Evolutionary conservation across 108 stramenopile species (phyloP).

Genomic region (Nitzschia inconspicua): DNA sequence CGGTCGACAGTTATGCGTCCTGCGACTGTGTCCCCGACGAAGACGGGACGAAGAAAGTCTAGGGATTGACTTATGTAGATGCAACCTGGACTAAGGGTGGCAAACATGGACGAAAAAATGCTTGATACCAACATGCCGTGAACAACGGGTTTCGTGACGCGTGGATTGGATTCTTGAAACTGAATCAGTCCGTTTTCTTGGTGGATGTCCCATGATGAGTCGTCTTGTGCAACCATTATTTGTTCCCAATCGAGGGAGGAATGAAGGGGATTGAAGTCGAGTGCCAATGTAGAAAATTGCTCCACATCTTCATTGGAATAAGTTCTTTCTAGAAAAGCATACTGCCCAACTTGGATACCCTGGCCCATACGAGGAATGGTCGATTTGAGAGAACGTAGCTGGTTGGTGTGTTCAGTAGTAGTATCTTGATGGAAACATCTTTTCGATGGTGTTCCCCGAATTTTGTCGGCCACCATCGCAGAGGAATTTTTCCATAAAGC

Average conservation of each 20-base stretch:
- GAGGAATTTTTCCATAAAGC: too few species aligned
- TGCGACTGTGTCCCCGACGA: constrained; percentile 41
- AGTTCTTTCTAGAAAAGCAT: constrained; percentile 43
- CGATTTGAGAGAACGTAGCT: neutral
- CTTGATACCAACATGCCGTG: constrained; percentile 78
- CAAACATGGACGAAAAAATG: constrained; percentile 81
- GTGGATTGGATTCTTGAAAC: neutral
- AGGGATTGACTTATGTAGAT: constrained; percentile 70
- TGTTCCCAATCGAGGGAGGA: constrained; percentile 9
- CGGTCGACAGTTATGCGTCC: constrained; percentile 46
- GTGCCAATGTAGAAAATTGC: constrained; percentile 48
- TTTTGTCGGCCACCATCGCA: too few species aligned
- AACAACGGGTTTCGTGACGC: constrained; percentile 37
- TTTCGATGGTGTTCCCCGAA: too few species aligned
- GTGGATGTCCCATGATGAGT: neutral
- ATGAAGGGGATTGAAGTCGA: constrained; percentile 78
- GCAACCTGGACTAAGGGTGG: constrained; percentile 68
- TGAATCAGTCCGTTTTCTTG: constrained; percentile 2
- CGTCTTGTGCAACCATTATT: neutral
- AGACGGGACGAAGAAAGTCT: constrained; percentile 52
- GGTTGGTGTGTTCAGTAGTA: too few species aligned
- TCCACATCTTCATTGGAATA: constrained; percentile 49
- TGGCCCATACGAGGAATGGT: constrained; percentile 62
- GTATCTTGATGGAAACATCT: too few species aligned
- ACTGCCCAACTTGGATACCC: constrained; percentile 63